Evolutionary conservation across 495 filamentous ascomycete genomes (phyloP).

Genomic region (Xylaria flabelliformis): DNA sequence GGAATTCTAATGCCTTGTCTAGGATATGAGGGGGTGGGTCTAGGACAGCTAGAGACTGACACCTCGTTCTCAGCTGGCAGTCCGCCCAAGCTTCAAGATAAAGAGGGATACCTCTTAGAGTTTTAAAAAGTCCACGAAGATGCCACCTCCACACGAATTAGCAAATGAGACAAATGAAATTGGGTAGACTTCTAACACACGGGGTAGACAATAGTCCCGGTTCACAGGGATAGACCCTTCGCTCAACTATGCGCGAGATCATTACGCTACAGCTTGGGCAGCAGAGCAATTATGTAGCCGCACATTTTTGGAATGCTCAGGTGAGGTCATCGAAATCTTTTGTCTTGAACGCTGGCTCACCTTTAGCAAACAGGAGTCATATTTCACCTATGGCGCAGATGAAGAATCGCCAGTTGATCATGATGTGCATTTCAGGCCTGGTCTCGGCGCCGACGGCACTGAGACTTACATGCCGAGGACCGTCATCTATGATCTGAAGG

Average conservation of each 20-base stretch:
- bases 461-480: constrained; percentile 94
- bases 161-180: neutral
- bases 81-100: neutral
- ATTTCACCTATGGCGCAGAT: constrained; percentile 85
- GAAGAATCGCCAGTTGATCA: constrained; percentile 80
- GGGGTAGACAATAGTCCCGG: neutral
- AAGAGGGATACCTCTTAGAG: neutral
- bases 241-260: constrained; percentile 86
- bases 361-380: constrained; percentile 75
- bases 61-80: neutral
- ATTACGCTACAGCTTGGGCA: constrained; percentile 93
- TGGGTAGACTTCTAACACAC: neutral
- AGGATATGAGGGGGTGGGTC: neutral
- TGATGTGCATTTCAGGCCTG: constrained; percentile 88
- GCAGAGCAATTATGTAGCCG: constrained; percentile 91
- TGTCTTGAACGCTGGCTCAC: constrained; percentile 11
- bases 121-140: neutral
- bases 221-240: neutral
- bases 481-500: constrained; percentile 94
- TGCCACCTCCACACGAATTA: neutral
- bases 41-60: neutral
- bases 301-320: constrained; percentile 98
- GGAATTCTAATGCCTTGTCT: neutral
- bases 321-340: constrained; percentile 30
- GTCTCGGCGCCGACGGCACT: constrained; percentile 78